These are phyloP conservation scores for Citrus mangshanensis DNA, from an alignment of 345 rosid genomes.

Conservation along the genomic window DNA sequence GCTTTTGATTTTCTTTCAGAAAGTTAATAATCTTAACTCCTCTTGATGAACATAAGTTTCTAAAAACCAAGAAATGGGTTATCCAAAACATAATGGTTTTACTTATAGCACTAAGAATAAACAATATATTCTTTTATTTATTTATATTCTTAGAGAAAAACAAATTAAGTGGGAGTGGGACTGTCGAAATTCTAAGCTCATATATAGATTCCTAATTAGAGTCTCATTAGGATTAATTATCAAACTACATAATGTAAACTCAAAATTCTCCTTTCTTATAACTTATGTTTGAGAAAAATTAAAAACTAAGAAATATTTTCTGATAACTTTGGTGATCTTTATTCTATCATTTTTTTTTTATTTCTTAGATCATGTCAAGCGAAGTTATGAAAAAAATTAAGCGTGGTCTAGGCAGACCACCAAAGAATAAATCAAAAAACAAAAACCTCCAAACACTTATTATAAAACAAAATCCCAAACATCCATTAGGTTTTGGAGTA, in stretches of 20 bases:
- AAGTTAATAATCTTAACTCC: too few relatives aligned
- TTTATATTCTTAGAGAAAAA: background rate
- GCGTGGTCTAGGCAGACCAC: background rate
- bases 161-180: background rate
- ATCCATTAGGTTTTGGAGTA: background rate
- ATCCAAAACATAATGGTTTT: too few relatives aligned
- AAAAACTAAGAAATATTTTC: background rate
- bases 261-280: background rate
- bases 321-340: background rate
- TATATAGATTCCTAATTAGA: background rate
- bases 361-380: background rate
- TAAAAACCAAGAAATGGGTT: too few relatives aligned
- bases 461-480: background rate
- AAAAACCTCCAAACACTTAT: background rate
- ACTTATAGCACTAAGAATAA: too few relatives aligned
- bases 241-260: background rate
- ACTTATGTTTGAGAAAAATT: background rate
- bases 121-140: too few relatives aligned
- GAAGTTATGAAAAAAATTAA: background rate
- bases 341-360: too few relatives aligned
- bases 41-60: too few relatives aligned
- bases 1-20: too few relatives aligned
- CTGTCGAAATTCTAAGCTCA: background rate
- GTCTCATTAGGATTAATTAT: background rate
- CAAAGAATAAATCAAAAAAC: background rate